phyloP scores from a whole-genome alignment of 208 protist species.

The Wallacemonas sp. region DNA sequence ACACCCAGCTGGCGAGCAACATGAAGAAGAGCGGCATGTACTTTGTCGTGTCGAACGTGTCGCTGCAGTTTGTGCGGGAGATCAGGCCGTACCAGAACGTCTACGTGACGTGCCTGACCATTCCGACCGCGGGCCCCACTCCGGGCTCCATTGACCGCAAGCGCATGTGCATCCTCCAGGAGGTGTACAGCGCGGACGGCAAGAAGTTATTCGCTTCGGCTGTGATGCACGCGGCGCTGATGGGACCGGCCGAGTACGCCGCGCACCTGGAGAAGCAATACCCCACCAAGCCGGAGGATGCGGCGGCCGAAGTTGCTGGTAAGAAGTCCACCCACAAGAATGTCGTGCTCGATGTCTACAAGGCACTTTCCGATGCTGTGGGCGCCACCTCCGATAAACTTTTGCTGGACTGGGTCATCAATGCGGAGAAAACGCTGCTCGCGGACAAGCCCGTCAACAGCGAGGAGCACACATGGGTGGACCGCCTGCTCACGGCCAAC shows the following conservation, averaged over 20 bases:
- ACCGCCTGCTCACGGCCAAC: neutral
- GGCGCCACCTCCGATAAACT: neutral
- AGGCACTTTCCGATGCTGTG: constrained; percentile 12
- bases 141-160: constrained; percentile 6
- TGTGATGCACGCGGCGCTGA: constrained; percentile 22
- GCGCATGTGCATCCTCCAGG: constrained; percentile 31
- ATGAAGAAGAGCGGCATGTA: constrained; percentile 18
- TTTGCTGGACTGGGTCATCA: neutral
- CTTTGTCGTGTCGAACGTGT: constrained; percentile 48
- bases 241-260: constrained; percentile 26
- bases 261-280: constrained; percentile 27
- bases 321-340: neutral
- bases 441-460: neutral
- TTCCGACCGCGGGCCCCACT: constrained; percentile 10
- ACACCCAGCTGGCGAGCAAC: constrained; percentile 17
- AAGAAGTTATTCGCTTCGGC: constrained; percentile 39
- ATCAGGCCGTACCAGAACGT: constrained; percentile 32
- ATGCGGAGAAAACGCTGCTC: neutral
- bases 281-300: constrained; percentile 2
- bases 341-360: constrained; percentile 15
- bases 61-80: constrained; percentile 50
- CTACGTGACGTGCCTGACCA: constrained; percentile 22
- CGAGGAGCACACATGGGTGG: neutral
- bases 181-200: constrained; percentile 56
- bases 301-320: neutral